Percentiles rank a stretch among this genome's conserved stretches.
phyloP scores from a whole-genome alignment of 495 filamentous ascomycete genomes.

The Symbiotaphrina buchneri region DNA sequence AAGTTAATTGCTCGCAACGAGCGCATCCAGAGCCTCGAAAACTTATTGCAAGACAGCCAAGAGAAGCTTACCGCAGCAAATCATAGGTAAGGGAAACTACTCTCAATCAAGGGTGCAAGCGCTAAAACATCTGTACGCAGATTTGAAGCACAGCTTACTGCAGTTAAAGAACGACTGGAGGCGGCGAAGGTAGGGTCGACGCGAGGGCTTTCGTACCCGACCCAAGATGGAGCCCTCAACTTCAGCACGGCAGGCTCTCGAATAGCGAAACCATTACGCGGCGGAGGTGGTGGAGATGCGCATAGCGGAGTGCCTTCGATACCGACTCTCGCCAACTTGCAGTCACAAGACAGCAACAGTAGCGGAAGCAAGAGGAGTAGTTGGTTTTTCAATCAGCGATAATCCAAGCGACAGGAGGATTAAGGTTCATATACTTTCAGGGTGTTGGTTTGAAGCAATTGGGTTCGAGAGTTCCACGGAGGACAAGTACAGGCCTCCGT shows the following conservation, averaged over 20 bases:
- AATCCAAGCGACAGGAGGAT: too few species aligned
- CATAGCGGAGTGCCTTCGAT: constrained; percentile 3
- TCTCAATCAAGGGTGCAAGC: neutral
- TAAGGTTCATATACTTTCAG: too few species aligned
- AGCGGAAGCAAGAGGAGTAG: constrained; percentile 12
- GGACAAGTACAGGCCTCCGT: too few species aligned
- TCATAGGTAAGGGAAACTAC: constrained; percentile 44
- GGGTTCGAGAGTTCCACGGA: too few species aligned
- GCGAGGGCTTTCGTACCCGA: constrained; percentile 44
- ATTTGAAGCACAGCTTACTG: constrained; percentile 90
- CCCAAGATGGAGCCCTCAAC: constrained; percentile 41
- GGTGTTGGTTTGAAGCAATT: too few species aligned
- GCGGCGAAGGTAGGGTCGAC: constrained; percentile 81
- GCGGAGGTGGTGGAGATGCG: constrained; percentile 37
- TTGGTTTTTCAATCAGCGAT: constrained; percentile 19
- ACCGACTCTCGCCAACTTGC: constrained; percentile 10
- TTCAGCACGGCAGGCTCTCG: constrained; percentile 42
- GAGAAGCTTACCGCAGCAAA: constrained; percentile 92
- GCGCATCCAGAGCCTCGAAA: constrained; percentile 81
- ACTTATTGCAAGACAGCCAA: constrained; percentile 83
- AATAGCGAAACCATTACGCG: constrained; percentile 92
- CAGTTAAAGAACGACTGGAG: constrained; percentile 93
- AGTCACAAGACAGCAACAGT: constrained; percentile 7
- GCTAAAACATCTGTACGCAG: constrained; percentile 18
- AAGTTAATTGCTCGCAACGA: constrained; percentile 94